These are phyloP conservation scores for Leishmania tropica DNA, from an alignment of 208 protist species.

Conservation along the genomic window DNA sequence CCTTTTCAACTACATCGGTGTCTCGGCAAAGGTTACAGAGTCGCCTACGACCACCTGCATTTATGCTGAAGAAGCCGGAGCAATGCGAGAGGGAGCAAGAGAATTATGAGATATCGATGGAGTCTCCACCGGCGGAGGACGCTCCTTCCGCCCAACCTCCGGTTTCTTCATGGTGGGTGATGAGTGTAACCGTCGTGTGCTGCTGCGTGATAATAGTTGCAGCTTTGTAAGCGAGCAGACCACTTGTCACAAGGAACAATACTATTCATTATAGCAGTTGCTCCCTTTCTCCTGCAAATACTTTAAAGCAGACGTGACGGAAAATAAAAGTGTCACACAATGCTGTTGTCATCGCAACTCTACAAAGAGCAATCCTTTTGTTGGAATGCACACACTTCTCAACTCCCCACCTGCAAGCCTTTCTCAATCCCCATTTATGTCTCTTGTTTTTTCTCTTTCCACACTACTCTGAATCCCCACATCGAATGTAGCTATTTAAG, in stretches of 20 bases:
- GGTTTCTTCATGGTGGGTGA: constrained; percentile 25
- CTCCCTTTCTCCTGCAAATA: not conserved
- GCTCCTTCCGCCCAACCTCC: not conserved
- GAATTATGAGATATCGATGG: not conserved
- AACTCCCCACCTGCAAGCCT: not conserved
- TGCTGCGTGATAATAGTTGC: constrained; percentile 33
- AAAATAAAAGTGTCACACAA: not conserved
- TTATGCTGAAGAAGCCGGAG: constrained; percentile 35
- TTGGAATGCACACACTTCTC: not conserved
- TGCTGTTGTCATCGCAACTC: not conserved
- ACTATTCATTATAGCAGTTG: constrained; percentile 1
- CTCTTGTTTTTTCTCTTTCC: constrained; percentile 10
- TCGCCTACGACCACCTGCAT: constrained; percentile 43
- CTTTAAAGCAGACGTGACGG: not conserved
- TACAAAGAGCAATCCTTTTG: not conserved
- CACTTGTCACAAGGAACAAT: constrained; percentile 1
- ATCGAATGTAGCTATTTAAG: not conserved
- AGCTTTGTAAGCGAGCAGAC: constrained; percentile 16
- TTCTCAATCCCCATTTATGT: not conserved
- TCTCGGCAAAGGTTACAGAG: constrained; percentile 39
- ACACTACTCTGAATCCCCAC: not conserved
- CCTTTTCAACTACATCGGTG: constrained; percentile 29
- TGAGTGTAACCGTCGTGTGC: constrained; percentile 28
- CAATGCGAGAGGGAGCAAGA: not conserved
- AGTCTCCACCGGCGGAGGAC: not conserved